Evolutionary conservation across 345 rosid genomes (phyloP).

Genomic region (Eucalyptus sideroxylon): DNA sequence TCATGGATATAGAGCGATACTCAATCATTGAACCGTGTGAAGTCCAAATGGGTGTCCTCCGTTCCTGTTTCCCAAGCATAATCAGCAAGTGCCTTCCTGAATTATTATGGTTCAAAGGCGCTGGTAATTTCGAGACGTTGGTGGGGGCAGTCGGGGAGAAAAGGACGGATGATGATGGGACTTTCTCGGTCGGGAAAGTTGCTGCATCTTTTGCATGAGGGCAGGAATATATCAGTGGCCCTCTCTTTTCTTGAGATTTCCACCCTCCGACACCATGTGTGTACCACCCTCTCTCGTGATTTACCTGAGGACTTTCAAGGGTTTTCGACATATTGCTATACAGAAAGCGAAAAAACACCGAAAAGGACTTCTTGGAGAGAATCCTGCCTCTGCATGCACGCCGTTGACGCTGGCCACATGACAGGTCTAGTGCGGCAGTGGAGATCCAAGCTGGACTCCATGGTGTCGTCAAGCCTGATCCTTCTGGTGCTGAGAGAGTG

Average conservation of each 20-base stretch:
- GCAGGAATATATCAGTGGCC: neutral
- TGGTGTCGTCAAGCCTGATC: neutral
- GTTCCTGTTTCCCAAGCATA: neutral
- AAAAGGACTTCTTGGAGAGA: neutral
- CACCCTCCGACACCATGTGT: neutral
- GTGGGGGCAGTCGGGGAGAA: neutral
- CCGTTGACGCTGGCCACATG: neutral
- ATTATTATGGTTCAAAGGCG: neutral
- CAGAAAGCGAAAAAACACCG: neutral
- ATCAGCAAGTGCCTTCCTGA: neutral
- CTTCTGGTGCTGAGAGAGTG: neutral
- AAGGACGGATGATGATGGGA: neutral
- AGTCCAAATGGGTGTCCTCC: neutral
- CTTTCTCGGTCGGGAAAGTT: neutral
- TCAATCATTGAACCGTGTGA: neutral
- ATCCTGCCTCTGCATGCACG: neutral
- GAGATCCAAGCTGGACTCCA: neutral
- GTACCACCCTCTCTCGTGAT: neutral
- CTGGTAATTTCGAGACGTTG: neutral
- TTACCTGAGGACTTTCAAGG: neutral
- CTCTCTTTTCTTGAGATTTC: neutral
- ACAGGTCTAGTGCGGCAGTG: neutral
- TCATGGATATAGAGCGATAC: neutral
- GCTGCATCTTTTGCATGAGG: neutral
- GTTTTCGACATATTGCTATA: neutral